These are phyloP conservation scores for Cladophialophora exuberans DNA, from an alignment of 2,329 filamentous ascomycete genomes.

Conservation along the genomic window DNA sequence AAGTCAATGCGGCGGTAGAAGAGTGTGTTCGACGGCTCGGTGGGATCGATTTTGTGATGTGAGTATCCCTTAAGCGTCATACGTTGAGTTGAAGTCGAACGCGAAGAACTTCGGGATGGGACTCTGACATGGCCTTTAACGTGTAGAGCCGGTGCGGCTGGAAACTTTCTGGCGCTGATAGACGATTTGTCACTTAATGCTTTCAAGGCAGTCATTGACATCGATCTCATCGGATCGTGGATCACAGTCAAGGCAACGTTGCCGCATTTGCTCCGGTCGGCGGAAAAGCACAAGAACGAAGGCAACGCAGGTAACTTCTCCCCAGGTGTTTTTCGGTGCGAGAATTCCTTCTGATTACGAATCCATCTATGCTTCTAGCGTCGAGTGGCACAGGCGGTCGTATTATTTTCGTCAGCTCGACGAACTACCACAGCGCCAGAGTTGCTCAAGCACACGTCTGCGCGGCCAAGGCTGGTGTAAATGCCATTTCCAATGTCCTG, in stretches of 20 bases:
- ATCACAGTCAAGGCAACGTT: slow-evolving; percentile 20
- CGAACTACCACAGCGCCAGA: slow-evolving; percentile 85
- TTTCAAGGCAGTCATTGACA: slow-evolving; percentile 24
- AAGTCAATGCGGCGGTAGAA: slow-evolving; percentile 73
- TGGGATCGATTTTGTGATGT: slow-evolving; percentile 86
- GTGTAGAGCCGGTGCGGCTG: slow-evolving; percentile 21
- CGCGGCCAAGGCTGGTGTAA: slow-evolving; percentile 87
- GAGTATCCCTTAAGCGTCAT: slow-evolving; percentile 46
- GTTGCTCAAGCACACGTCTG: slow-evolving; percentile 84
- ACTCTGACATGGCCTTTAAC: not conserved
- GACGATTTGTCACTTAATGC: slow-evolving; percentile 14
- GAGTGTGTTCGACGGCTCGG: slow-evolving; percentile 80
- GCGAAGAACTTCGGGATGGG: not conserved
- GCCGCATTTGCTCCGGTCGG: slow-evolving; percentile 20
- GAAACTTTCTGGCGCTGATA: slow-evolving; percentile 18
- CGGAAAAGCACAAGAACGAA: slow-evolving; percentile 1
- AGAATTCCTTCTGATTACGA: not conserved
- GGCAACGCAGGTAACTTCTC: slow-evolving; percentile 4
- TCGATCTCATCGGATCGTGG: slow-evolving; percentile 19
- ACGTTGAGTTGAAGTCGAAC: not conserved
- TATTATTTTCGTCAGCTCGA: slow-evolving; percentile 86
- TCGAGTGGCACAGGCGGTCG: slow-evolving; percentile 45
- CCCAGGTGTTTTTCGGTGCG: not conserved
- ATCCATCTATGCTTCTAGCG: not conserved
- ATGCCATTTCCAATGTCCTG: slow-evolving; percentile 76